Percentiles rank a stretch among this genome's conserved stretches.
Conservation (phyloP, 2,329 filamentous ascomycete genomes). For the Septoria petroselini region DNA sequence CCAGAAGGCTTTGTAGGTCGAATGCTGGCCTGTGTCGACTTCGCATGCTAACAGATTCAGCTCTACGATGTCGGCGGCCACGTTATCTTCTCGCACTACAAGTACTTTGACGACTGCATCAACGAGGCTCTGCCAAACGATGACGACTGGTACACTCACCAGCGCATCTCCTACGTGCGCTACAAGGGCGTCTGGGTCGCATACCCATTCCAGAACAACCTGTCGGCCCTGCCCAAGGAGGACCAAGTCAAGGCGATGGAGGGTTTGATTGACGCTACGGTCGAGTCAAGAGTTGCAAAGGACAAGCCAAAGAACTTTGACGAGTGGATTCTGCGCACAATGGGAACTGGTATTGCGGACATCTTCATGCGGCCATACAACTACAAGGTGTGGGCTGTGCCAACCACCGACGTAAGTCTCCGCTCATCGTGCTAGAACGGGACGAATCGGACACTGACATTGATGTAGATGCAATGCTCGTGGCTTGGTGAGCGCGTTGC, state of each 20-base stretch:
- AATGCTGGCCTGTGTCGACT: not conserved
- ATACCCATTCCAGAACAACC: conserved; percentile 99
- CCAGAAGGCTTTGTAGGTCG: conserved; percentile 94
- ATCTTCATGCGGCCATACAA: conserved; percentile 99
- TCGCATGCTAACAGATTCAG: conserved; percentile 47
- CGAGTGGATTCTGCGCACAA: conserved; percentile 94
- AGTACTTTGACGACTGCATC: conserved; percentile 99
- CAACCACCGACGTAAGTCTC: conserved; percentile 79
- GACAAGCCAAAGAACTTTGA: conserved; percentile 96
- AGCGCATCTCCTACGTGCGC: conserved; percentile 98
- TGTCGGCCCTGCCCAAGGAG: conserved; percentile 95
- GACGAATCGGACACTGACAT: conserved; percentile 6
- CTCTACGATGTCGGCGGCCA: conserved; percentile 98
- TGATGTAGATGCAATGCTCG: conserved; percentile 88
- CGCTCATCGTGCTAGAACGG: not conserved
- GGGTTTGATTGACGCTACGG: conserved; percentile 89
- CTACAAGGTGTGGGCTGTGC: conserved; percentile 99
- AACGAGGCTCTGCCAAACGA: conserved; percentile 92
- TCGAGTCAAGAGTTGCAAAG: conserved; percentile 80
- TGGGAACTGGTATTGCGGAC: conserved; percentile 83
- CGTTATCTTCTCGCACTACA: conserved; percentile 99
- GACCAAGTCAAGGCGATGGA: conserved; percentile 94
- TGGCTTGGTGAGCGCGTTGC: conserved; percentile 99
- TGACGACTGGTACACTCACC: conserved; percentile 94
- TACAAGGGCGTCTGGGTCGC: conserved; percentile 96